These are phyloP conservation scores for Populus tomentosa DNA, from an alignment of 441 rosid genomes.

Conservation along the genomic window DNA sequence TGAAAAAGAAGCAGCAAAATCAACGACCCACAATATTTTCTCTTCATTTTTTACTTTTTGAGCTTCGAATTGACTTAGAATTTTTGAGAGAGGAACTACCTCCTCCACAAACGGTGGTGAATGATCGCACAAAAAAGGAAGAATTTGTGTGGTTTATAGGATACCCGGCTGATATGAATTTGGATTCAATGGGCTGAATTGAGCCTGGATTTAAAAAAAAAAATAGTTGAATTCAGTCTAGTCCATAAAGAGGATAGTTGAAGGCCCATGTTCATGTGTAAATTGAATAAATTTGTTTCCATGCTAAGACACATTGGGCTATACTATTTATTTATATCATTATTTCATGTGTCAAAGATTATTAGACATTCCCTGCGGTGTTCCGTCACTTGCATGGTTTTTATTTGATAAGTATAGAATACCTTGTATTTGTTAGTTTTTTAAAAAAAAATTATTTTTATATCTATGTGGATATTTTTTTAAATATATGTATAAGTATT, in stretches of 20 bases:
- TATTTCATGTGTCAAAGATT: too few relatives aligned
- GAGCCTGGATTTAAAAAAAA: too few relatives aligned
- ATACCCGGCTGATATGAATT: neutral
- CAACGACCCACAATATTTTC: constrained; percentile 17
- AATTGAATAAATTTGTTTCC: too few relatives aligned
- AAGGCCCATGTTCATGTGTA: neutral
- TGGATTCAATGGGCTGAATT: neutral
- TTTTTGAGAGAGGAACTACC: neutral
- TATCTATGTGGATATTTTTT: too few relatives aligned
- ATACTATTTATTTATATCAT: too few relatives aligned
- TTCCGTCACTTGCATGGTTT: too few relatives aligned
- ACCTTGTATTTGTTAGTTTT: too few relatives aligned
- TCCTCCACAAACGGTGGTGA: neutral
- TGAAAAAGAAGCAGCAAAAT: constrained; percentile 24
- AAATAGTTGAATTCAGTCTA: neutral
- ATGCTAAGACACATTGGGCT: too few relatives aligned
- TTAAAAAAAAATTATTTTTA: too few relatives aligned
- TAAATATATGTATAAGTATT: too few relatives aligned
- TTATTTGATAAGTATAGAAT: too few relatives aligned
- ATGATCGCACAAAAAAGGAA: neutral
- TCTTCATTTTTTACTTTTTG: constrained; percentile 8
- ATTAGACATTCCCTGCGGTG: too few relatives aligned
- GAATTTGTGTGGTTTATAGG: neutral
- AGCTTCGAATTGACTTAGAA: neutral
- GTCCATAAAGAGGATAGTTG: neutral